Evolutionary conservation across 768 basidiomycete species (phyloP), one percentile per base, ranked within the genome.

Genomic region (Exidia glandulosa): DNA sequence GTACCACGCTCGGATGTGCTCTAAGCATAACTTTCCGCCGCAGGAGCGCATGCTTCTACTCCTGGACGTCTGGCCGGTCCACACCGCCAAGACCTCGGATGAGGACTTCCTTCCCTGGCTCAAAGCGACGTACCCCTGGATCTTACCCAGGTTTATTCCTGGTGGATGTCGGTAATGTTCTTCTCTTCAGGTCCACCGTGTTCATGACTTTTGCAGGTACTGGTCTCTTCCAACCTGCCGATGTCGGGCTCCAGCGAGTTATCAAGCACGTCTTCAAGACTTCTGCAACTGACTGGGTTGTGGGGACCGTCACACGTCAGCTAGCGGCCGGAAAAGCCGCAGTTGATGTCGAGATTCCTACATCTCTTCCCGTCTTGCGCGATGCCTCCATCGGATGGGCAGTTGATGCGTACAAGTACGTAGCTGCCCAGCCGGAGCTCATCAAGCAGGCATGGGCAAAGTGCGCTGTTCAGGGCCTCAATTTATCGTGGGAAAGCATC

Each of bases 381-480:
- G 41, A 45, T 23, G 41, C 9, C 6, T 13, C 2, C 1, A 19
- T 45, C 16, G 41, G 16, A 1, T 45, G 41, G 41, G 9, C 12
- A 5, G 10, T 45, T 5, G 41, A 45, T 3, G 41, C 41, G 3
- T 45, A 13, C 41, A 45, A 45, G 1, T 45, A 45, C 10, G 27
- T 55, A 19, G 14, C 29, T 3, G 29, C 14, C 1, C 14, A 27
- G 19, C 54, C 54, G 14, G 54, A 55, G 7, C 76, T 89, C 50
- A 83, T 90, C 59, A 90, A 90, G 70, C 89, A 90, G 70, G 90
- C 89, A 0, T 91, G 90, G 68, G 90, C 88, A 0, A 88, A 87
- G 41, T 88, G 83, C 83, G 81, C 85, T 32, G 76, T 3, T 2
- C 16, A 23, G 16, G 41, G 23, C 6, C 41, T 45, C 41, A 45